Conservation (phyloP, 139 green algal species). For the Chlamydomonas sp. region DNA sequence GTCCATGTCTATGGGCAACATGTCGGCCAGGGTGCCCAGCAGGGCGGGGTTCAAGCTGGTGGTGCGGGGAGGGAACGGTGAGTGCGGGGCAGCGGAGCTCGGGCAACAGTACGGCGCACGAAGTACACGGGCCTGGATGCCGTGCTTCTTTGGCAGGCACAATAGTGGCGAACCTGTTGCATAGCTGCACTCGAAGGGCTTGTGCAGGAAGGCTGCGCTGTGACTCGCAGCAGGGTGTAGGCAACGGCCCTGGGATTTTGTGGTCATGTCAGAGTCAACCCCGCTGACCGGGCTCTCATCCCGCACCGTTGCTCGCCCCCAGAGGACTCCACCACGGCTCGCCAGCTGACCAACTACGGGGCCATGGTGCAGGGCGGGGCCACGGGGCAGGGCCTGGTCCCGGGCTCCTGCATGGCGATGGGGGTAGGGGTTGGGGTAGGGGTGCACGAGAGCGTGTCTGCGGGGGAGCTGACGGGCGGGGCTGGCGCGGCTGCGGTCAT, state of each 20-base stretch:
- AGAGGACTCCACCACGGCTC: constrained; percentile 13
- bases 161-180: too few species aligned
- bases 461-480: neutral
- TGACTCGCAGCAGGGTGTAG: too few species aligned
- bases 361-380: constrained; percentile 6
- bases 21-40: neutral
- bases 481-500: too few species aligned
- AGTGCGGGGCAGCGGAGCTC: neutral
- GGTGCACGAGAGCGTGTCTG: constrained; percentile 20
- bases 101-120: neutral
- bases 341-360: constrained; percentile 18
- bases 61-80: constrained; percentile 28
- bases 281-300: too few species aligned
- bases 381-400: neutral
- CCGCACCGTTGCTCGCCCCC: neutral
- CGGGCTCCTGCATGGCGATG: neutral
- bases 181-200: too few species aligned
- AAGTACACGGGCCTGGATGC: neutral
- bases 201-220: too few species aligned
- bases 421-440: too few species aligned
- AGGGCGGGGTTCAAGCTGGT: constrained; percentile 33
- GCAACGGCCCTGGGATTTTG: too few species aligned
- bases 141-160: neutral
- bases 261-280: too few species aligned
- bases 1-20: too few species aligned